These are phyloP conservation scores for Gomphus bonarii DNA, from an alignment of 1,284 basidiomycete genomes.

Conservation along the genomic window DNA sequence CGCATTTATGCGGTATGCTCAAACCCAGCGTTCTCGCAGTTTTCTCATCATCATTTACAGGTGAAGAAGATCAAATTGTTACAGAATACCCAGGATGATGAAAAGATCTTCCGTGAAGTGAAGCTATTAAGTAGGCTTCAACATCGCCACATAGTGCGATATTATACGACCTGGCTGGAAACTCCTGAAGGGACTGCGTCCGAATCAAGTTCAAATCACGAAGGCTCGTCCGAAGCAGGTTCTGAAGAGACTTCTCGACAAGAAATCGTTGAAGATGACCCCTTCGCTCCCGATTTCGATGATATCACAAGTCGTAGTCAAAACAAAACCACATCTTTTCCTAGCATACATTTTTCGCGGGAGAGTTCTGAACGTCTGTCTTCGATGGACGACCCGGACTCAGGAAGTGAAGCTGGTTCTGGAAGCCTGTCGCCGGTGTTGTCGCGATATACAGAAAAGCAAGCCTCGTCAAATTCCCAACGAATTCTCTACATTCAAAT, in stretches of 20 bases:
- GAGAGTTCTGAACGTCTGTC: slow-evolving; percentile 25
- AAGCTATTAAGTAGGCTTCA: slow-evolving; percentile 80
- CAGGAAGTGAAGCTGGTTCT: slow-evolving; percentile 28
- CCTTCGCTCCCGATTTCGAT: slow-evolving; percentile 47
- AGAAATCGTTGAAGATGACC: slow-evolving; percentile 29
- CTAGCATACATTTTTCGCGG: slow-evolving; percentile 67
- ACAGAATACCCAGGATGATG: slow-evolving; percentile 69
- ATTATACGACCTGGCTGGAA: slow-evolving; percentile 80
- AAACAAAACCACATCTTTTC: slow-evolving; percentile 50
- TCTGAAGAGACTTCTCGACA: slow-evolving; percentile 30
- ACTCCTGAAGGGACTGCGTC: slow-evolving; percentile 36
- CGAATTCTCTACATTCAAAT: slow-evolving; percentile 85
- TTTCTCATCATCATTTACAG: not conserved
- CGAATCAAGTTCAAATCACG: slow-evolving; percentile 28
- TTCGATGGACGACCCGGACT: slow-evolving; percentile 11
- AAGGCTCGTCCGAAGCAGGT: slow-evolving; percentile 27
- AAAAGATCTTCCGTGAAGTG: slow-evolving; percentile 86
- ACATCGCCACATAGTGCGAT: slow-evolving; percentile 87
- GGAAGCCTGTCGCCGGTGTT: slow-evolving; percentile 27
- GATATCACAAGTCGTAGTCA: slow-evolving; percentile 43
- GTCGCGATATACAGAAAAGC: slow-evolving; percentile 18
- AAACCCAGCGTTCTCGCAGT: not conserved
- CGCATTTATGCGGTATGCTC: slow-evolving; percentile 51
- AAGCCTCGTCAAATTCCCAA: slow-evolving; percentile 33
- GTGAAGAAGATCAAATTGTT: slow-evolving; percentile 84